These are phyloP conservation scores for Penicillium arizonense DNA, from an alignment of 495 filamentous ascomycete genomes.

Conservation along the genomic window DNA sequence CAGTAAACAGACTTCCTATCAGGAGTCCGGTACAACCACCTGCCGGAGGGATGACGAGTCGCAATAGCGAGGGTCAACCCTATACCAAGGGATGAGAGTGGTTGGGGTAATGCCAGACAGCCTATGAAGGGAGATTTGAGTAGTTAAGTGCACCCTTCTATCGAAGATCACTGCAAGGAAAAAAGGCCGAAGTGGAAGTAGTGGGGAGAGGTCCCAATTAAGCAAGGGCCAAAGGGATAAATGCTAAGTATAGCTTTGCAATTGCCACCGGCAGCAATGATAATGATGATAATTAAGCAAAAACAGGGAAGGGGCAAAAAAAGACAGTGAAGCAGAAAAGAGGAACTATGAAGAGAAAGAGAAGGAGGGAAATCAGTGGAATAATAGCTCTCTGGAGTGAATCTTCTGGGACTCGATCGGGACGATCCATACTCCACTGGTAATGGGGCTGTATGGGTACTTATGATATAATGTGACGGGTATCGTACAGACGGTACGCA, in stretches of 20 bases:
- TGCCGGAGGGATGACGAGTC: slow-evolving; percentile 22
- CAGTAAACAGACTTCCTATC: slow-evolving; percentile 20
- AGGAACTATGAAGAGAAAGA: slow-evolving; percentile 17
- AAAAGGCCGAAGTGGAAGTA: slow-evolving; percentile 2
- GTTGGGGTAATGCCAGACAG: slow-evolving; percentile 7
- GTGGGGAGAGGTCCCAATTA: slow-evolving; percentile 5
- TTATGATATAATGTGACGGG: slow-evolving; percentile 16
- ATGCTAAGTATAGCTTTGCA: slow-evolving; percentile 22
- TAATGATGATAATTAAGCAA: background rate
- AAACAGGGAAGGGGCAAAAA: slow-evolving; percentile 14
- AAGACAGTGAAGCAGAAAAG: slow-evolving; percentile 16
- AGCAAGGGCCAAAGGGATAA: slow-evolving; percentile 33
- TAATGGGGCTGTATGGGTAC: slow-evolving; percentile 11
- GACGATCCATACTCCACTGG: slow-evolving; percentile 29
- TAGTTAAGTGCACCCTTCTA: slow-evolving; percentile 16
- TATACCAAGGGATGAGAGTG: slow-evolving; percentile 10
- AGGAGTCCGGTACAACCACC: slow-evolving; percentile 18
- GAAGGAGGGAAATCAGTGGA: slow-evolving; percentile 16
- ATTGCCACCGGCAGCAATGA: slow-evolving; percentile 35
- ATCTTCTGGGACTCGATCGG: slow-evolving; percentile 31
- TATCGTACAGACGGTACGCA: background rate
- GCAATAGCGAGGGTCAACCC: slow-evolving; percentile 10
- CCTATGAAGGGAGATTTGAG: slow-evolving; percentile 12
- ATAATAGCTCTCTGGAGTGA: slow-evolving; percentile 24
- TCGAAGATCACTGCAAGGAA: slow-evolving; percentile 38